Base-by-base conservation (phyloP, 768 basidiomycete genomes). In the Rhizopogon salebrosus region DNA sequence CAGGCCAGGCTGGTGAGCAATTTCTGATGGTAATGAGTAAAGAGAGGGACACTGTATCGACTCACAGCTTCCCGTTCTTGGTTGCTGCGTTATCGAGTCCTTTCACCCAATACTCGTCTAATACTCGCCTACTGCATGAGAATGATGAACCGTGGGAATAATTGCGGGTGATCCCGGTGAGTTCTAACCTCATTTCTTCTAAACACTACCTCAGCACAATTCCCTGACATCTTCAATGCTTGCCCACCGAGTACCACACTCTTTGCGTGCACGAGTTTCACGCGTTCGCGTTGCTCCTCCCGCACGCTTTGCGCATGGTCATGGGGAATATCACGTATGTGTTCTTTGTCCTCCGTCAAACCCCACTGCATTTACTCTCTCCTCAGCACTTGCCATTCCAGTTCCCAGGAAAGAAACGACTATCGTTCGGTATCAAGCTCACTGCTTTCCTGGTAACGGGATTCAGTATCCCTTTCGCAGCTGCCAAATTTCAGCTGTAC, bases 391-490 rank as follows among this genome's bases (percentile, higher is more conserved):
- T 81, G 20, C 83, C 81, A 14, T 85, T 83, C 67, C 67, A 67
- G 52, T 77, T 69, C 58, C 82, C 79, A 45, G 76, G 73, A 18
- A 69, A 77, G 53, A 81, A 73, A 52, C 83, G 78, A 60, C 55
- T 59, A n/a, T 56, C 68, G 10, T 83, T 82, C 53, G 72, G 60
- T 14, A 20, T 62, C 35, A 70, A 70, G 49, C 59, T 71, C 3
- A 61, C 60, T 24, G 56, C 55, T 48, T 73, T 62, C 67, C 73
- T 90, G 51, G 43, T 65, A 13, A 54, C 71, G 11, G 88, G 87
- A 11, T 87, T 88, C 66, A 66, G 77, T 52, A 79, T 89, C 56
- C 88, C 88, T 24, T 83, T 90, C 67, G 57, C 76, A 50, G 87
- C 86, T 5, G 72, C 80, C 4, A 66, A 62, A 36, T 80, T 76